phyloP scores from a whole-genome alignment of 1,139 yeast species.

The Yamadazyma taylorii region DNA sequence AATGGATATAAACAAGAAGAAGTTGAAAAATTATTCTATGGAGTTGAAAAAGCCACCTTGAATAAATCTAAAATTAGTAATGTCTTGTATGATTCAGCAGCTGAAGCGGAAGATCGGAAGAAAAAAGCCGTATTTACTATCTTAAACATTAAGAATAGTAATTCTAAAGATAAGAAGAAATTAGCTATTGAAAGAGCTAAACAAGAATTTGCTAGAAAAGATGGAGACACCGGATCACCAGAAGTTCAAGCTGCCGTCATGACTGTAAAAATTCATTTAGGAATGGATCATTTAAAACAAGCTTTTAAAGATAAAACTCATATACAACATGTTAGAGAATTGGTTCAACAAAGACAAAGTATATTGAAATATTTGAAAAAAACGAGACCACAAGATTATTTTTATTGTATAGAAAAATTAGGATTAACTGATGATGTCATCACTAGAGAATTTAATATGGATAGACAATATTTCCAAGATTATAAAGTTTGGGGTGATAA shows the following conservation, averaged over 20 bases:
- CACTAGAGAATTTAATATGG: conserved; percentile 79
- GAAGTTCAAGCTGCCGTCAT: conserved; percentile 94
- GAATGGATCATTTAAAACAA: conserved; percentile 73
- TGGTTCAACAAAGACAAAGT: conserved; percentile 87
- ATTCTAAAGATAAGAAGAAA: conserved; percentile 55
- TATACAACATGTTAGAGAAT: conserved; percentile 69
- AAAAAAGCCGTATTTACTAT: conserved; percentile 72
- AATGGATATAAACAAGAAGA: conserved; percentile 61
- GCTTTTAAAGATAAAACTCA: conserved; percentile 73
- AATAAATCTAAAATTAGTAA: conserved; percentile 29
- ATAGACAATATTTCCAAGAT: conserved; percentile 80
- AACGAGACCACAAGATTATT: conserved; percentile 78
- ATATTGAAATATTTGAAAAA: conserved; percentile 78
- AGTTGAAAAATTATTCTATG: conserved; percentile 73
- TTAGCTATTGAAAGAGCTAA: conserved; percentile 66
- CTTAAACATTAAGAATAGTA: conserved; percentile 70
- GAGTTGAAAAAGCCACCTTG: conserved; percentile 59
- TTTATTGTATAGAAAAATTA: conserved; percentile 79
- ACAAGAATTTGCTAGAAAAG: conserved; percentile 75
- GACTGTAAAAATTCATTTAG: conserved; percentile 76
- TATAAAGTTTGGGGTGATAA: conserved; percentile 78
- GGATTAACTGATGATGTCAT: conserved; percentile 85
- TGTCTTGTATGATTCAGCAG: conserved; percentile 45
- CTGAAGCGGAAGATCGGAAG: conserved; percentile 54
- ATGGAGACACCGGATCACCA: conserved; percentile 92